Evolutionary conservation across 495 filamentous ascomycete genomes (phyloP), one percentile per base, ranked within the genome.

Genomic region (Podospora pseudocomata): DNA sequence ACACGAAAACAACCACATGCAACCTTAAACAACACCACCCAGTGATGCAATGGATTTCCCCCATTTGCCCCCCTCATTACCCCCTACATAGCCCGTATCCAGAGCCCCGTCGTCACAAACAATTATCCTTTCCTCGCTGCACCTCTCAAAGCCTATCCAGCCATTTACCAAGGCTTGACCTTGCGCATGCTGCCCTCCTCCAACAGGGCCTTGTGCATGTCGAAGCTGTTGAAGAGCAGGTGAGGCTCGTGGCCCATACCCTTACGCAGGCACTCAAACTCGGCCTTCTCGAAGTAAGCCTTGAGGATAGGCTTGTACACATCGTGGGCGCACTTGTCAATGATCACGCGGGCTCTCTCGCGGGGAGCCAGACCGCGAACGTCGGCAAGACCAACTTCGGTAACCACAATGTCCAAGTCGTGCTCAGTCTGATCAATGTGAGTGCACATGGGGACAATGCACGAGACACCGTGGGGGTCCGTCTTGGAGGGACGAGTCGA

Each of bases 401-500:
- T 96, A 9, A 97, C 93, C 63, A 96, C 78, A 18, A 96, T 87
- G 71, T 96, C 93, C 55, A 96, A 85, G 77, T 91, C 93, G 78
- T 96, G 92, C 82, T 96, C 93, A 0, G 93, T 96, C 85, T 95
- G 93, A 79, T 96, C 93, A 70, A 96, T 84, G 81, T 97, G 93
- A 6, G 93, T 96, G 78, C 90, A 92, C 91, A 96, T 93, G 60
- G 93, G 92, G 39, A 97, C 92, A 71, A 97, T 94, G 81, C 92
- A 95, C 74, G 83, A 88, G 62, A 97, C 86, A 73, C 93, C 93
- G 65, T 88, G 87, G 18, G 92, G 91, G 75, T 97, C 93, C 13
- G 85, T 88, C 86, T 94, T 96, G 74, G 83, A 86, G 7, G 93
- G 93, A 9, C 93, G 86, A 0, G 90, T 89, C 54, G 85, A 88